Base-by-base conservation (phyloP, 441 rosid genomes). In the Adansonia rubrostipa region DNA sequence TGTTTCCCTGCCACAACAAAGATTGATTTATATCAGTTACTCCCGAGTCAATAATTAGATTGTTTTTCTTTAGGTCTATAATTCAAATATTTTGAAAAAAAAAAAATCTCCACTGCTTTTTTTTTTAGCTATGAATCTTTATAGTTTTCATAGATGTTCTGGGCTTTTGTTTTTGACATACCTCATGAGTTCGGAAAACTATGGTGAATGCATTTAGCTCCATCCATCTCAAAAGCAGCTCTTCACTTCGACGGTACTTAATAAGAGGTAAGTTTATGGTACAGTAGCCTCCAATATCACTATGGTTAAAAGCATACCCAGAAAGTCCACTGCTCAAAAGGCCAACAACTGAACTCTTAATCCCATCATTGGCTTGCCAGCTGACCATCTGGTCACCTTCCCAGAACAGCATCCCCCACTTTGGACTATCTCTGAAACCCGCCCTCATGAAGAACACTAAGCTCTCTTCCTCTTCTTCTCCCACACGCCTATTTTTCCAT, bases 361-460 rank as follows among this genome's bases (percentile, higher is more conserved):
- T 89, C 36, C 93, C 95, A 77, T 91, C 93, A 81, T 91, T 89
- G 50, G 86, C 82, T 69, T 91, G 95, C 92, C 63, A 91, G 80
- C 95, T 91, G 56, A 91, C 95, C 92, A 91, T 91, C 83, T 91
- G 95, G 77, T 91, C 93, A 75, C 93, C 95, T 86, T 91, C 93
- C 95, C 93, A 91, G 67, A 91, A 91, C 40, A 91, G 83, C 90
- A 89, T 91, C 42, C 90, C 95, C 92, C 92, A 89, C 78, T 83
- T 89, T 22, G 93, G 95, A 81, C 92, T 91, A 24, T 87, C 87
- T 75, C 92, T 81, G 80, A 89, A 91, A 75, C 93, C 95, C 51
- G 93, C 91, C 78, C 95, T 87, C 63, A 58, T 58, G 63, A 58
- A 58, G 63, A 58, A 58, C 33, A 58, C 63, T 58, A 58, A 19